Evolutionary conservation across 352 stramenopile genomes (phyloP), one percentile per base, ranked within the genome.

Genomic region (Phytophthora sansomeana): DNA sequence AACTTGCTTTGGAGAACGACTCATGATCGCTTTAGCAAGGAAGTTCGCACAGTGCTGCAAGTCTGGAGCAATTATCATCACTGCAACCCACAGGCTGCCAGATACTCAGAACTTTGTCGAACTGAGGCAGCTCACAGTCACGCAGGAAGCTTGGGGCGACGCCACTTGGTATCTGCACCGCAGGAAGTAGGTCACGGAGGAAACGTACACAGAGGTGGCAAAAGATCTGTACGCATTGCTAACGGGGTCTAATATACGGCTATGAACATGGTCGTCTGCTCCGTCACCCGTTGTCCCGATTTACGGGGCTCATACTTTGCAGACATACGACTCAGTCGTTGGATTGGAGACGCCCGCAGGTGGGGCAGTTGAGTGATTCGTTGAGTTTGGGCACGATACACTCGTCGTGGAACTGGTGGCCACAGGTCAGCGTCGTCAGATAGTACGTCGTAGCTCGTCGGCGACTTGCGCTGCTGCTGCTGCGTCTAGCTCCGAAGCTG

Each of bases 351-450:
- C 66, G 78, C 35, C 77, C 78, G 59, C 86, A 93, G 9, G 80
- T 90, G 5, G 84, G 86, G 57, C 86, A 95, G 1, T 58, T 55
- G 52, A 93, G 69, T 33, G 69, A 82, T 69, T 90, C 77, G 60
- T 95, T 95, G 11, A 95, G 78, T 51, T 79, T 85, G 8, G 79
- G 81, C 14, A 95, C 79, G 73, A 92, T 92, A 65, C 86, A 95
- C 60, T 95, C 85, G 62, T 93, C 85, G 66, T 93, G 85, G 63
- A 93, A 93, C 48, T 89, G 81, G 52, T 93, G 85, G 46, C 86
- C 81, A 17, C 86, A 95, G 35, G 74, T 77, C 17, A 95, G 73
- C 42, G 75, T 90, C 73, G 85, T 91, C 29, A 90, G 58, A 67
- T 91, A 92, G 53, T 90, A 79, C 30, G 76, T 80, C 26, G 58